Conservation (phyloP, 805 yeast genomes). For the Scheffersomyces coipomensis region DNA sequence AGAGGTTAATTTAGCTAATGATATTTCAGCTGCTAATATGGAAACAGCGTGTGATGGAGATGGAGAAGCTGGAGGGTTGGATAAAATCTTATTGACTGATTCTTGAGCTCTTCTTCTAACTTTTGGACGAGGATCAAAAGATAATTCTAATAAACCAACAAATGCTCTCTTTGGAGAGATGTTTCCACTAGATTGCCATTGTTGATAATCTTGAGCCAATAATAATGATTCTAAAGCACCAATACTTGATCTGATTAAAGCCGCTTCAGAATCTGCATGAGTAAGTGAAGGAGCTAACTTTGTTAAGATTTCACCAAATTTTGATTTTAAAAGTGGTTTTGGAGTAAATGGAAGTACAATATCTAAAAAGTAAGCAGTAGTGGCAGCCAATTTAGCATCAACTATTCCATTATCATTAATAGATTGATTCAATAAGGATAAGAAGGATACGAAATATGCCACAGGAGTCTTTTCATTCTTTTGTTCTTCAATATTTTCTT, state of each 20-base stretch:
- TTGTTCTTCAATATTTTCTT: constrained; percentile 76
- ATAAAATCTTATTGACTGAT: constrained; percentile 65
- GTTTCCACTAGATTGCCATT: constrained; percentile 64
- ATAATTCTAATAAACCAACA: constrained; percentile 71
- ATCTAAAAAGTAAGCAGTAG: constrained; percentile 81
- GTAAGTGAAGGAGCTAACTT: constrained; percentile 81
- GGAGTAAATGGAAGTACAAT: constrained; percentile 75
- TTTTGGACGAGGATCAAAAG: constrained; percentile 89
- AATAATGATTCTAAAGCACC: constrained; percentile 83
- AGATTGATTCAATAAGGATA: constrained; percentile 78
- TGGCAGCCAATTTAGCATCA: constrained; percentile 65
- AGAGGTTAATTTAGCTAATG: constrained; percentile 53
- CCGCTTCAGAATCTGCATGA: constrained; percentile 68
- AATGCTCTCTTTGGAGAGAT: constrained; percentile 82
- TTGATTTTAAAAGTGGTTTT: constrained; percentile 62
- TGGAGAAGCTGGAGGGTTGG: constrained; percentile 74
- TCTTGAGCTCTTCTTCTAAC: constrained; percentile 95
- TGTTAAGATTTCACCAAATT: constrained; percentile 74
- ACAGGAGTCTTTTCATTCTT: constrained; percentile 62
- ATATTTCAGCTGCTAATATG: constrained; percentile 63
- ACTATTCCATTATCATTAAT: constrained; percentile 46
- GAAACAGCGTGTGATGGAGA: constrained; percentile 77
- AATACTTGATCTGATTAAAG: constrained; percentile 76
- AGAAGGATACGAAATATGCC: constrained; percentile 81
- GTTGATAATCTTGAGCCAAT: constrained; percentile 71